A percentile compares a stretch with the other conserved stretches of the same genome.
These are phyloP conservation scores for Chenopodium album DNA, from an alignment of 148 eudicot species.

Conservation along the genomic window DNA sequence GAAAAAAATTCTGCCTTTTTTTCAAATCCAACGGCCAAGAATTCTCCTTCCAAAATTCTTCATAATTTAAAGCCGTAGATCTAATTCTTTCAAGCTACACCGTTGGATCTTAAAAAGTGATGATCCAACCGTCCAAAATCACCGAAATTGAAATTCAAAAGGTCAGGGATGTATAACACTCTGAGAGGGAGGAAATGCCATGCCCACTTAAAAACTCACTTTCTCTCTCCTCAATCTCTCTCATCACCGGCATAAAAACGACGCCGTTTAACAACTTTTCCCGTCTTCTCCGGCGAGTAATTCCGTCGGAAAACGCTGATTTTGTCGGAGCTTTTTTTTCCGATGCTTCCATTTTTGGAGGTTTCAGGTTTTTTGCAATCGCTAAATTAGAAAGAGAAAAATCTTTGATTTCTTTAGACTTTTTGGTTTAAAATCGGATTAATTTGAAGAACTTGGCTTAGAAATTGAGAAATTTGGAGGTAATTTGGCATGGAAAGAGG, in stretches of 20 bases:
- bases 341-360: not conserved
- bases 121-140: conserved; percentile 25
- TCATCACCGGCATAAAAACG: conserved; percentile 1
- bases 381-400: not conserved
- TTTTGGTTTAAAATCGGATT: not conserved
- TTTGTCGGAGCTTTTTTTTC: not conserved
- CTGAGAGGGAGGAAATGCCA: conserved; percentile 2
- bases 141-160: conserved; percentile 41
- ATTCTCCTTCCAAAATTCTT: not conserved
- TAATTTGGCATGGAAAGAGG: conserved; percentile 36
- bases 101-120: conserved; percentile 7
- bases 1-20: not conserved
- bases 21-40: conserved; percentile 17
- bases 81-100: conserved; percentile 21
- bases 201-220: conserved; percentile 7
- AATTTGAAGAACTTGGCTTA: not conserved
- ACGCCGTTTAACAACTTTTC: not conserved
- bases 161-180: conserved; percentile 8
- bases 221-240: not conserved
- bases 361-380: not conserved
- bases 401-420: not conserved
- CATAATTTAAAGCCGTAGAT: conserved; percentile 20
- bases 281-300: not conserved
- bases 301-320: not conserved
- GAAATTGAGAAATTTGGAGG: not conserved